Conservation (phyloP, 495 filamentous ascomycete genomes). For the Aspergillus sclerotiicarbonarius region DNA sequence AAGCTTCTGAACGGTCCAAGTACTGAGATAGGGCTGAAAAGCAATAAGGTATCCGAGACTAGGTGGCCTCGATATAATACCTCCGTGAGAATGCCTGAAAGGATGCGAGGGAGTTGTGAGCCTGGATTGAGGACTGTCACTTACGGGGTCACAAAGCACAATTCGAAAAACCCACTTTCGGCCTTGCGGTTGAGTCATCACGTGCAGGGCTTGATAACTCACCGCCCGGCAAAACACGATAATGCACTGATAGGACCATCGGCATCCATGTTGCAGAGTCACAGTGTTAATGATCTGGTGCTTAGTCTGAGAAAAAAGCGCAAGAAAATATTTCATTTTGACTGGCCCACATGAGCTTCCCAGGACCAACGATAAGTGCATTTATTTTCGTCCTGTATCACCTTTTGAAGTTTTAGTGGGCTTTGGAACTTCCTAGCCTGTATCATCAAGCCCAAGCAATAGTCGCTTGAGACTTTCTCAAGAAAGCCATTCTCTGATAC, state of each 20-base stretch:
- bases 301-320: too few relatives aligned
- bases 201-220: slow-evolving; percentile 20
- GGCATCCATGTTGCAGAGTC: background rate
- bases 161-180: slow-evolving; percentile 45
- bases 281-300: too few relatives aligned
- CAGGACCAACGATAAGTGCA: too few relatives aligned
- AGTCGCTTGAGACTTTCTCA: too few relatives aligned
- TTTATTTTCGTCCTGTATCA: too few relatives aligned
- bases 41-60: slow-evolving; percentile 13
- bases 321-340: too few relatives aligned
- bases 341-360: too few relatives aligned
- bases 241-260: slow-evolving; percentile 8
- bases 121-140: slow-evolving; percentile 8
- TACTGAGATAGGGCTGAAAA: slow-evolving; percentile 11
- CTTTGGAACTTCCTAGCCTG: too few relatives aligned
- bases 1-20: slow-evolving; percentile 15
- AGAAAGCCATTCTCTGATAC: too few relatives aligned
- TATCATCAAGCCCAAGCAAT: too few relatives aligned
- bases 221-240: slow-evolving; percentile 28
- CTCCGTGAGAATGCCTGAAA: slow-evolving; percentile 4
- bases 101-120: slow-evolving; percentile 12
- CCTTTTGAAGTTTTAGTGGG: too few relatives aligned
- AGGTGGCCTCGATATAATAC: slow-evolving; percentile 10
- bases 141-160: slow-evolving; percentile 29
- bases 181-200: slow-evolving; percentile 21